Percentiles rank a stretch among this genome's conserved stretches.
Evolutionary conservation across 305 asterid genomes (phyloP).

Genomic region (Andrographis paniculata): DNA sequence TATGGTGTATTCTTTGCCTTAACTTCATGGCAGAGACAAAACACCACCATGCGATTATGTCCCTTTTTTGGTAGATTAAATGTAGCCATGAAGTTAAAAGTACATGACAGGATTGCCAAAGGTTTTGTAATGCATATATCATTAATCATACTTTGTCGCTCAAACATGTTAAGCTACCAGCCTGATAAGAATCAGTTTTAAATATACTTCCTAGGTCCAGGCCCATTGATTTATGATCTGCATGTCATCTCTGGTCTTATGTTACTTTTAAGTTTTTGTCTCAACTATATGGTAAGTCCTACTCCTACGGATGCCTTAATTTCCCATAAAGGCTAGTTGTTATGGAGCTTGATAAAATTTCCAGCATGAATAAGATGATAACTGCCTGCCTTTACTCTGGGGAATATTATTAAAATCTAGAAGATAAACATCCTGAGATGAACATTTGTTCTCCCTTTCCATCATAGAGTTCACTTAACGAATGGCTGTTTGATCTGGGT

Average conservation of each 20-base stretch:
- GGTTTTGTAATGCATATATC: too few relatives aligned
- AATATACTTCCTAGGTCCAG: background rate
- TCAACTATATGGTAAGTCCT: background rate
- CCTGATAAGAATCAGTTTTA: background rate
- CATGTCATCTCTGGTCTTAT: background rate
- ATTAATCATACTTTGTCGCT: slow-evolving; percentile 3
- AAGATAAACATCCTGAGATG: background rate
- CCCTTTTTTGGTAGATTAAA: background rate
- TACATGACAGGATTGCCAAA: background rate
- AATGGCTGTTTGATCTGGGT: slow-evolving; percentile 5
- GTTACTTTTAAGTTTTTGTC: background rate
- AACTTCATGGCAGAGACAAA: slow-evolving; percentile 9
- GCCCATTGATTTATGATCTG: background rate
- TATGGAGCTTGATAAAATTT: background rate
- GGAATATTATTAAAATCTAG: background rate
- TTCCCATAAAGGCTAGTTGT: background rate
- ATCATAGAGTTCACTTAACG: background rate
- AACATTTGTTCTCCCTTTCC: background rate
- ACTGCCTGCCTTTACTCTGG: background rate
- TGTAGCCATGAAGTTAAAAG: background rate
- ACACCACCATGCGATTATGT: background rate
- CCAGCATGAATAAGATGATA: background rate
- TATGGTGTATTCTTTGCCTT: background rate
- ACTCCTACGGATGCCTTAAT: background rate
- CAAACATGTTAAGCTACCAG: background rate